Conservation (phyloP, 73 alveolate genomes). For the Paraurostyla sp. region DNA sequence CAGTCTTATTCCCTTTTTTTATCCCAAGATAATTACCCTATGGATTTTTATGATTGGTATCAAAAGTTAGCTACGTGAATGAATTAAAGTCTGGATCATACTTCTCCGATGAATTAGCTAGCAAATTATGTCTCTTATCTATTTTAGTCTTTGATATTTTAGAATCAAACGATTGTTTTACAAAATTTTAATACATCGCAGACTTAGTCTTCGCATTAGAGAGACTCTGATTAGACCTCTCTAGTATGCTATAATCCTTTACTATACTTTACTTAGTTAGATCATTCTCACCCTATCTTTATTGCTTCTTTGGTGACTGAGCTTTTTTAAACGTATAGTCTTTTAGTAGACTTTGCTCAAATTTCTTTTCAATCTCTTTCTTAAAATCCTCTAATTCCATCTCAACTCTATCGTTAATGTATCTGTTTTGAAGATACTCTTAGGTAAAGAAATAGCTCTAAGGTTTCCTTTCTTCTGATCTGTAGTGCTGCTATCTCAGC, state of each 20-base stretch:
- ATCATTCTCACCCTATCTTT: not conserved
- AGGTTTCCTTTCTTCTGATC: conserved; percentile 3
- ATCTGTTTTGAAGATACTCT: conserved; percentile 47
- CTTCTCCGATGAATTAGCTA: not conserved
- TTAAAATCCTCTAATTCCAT: conserved; percentile 59
- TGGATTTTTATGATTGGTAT: not conserved
- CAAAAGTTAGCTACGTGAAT: conserved; percentile 14
- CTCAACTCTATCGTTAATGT: conserved; percentile 66
- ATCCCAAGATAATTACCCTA: not conserved
- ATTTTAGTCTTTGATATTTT: not conserved
- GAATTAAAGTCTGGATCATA: conserved; percentile 14
- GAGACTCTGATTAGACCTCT: not conserved
- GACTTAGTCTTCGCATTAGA: not conserved
- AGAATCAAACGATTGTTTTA: conserved; percentile 6
- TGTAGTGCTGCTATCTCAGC: not conserved
- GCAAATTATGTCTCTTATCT: not conserved
- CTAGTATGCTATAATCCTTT: not conserved
- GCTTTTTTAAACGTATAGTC: conserved; percentile 3
- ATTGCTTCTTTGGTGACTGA: not conserved
- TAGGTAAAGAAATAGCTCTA: not conserved
- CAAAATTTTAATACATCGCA: not conserved
- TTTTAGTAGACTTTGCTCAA: conserved; percentile 21
- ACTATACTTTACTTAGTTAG: not conserved
- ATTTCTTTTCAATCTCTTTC: conserved; percentile 56
- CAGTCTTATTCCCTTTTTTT: not conserved